Conservation (phyloP, 768 basidiomycete species). For the Tulasnella sp. region DNA sequence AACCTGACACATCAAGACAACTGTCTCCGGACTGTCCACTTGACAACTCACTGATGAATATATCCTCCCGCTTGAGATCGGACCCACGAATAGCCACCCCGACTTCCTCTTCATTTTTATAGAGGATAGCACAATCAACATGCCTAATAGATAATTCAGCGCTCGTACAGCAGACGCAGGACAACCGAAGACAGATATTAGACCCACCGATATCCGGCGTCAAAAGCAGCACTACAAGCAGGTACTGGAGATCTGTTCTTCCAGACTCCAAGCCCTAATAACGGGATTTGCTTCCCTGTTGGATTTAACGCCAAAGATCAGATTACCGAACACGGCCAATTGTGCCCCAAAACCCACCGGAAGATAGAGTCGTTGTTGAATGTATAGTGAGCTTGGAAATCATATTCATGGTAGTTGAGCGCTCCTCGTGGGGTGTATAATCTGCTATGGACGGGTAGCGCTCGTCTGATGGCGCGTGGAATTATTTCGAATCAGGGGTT, state of each 20-base stretch:
- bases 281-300: conserved; percentile 48
- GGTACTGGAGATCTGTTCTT: conserved; percentile 47
- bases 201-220: conserved; percentile 50
- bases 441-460: too few species aligned
- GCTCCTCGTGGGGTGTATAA: too few species aligned
- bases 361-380: not conserved
- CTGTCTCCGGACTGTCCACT: not conserved
- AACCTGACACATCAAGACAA: not conserved
- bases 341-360: not conserved
- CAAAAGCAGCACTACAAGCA: conserved; percentile 51
- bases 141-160: conserved; percentile 36
- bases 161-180: not conserved
- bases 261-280: conserved; percentile 61
- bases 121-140: conserved; percentile 62
- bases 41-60: conserved; percentile 66
- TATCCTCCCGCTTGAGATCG: conserved; percentile 43
- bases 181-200: not conserved
- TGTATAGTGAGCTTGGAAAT: not conserved
- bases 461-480: too few species aligned
- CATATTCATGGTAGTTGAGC: not conserved
- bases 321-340: not conserved
- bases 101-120: conserved; percentile 32
- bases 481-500: too few species aligned
- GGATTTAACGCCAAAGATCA: not conserved
- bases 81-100: conserved; percentile 30